Conservation (phyloP, 73 alveolate genomes). For the Symbiodinium pilosum region DNA sequence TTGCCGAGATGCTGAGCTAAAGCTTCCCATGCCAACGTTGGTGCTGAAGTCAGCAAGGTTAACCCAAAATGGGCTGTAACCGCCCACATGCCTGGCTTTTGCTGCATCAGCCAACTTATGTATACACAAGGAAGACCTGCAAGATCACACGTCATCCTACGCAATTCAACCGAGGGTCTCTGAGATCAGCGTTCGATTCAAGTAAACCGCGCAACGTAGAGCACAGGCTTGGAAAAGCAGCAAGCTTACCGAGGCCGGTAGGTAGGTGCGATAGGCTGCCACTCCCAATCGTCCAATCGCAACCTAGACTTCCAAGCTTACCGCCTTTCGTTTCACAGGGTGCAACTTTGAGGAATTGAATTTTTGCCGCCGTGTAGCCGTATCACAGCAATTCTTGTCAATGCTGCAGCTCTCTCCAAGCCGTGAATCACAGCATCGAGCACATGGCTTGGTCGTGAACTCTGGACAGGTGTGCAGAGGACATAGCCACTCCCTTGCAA, state of each 20-base stretch:
- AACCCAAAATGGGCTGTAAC: slow-evolving; percentile 89
- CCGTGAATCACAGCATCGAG: slow-evolving; percentile 34
- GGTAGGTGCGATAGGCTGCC: slow-evolving; percentile 54
- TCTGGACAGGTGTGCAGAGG: slow-evolving; percentile 19
- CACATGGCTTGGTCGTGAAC: slow-evolving; percentile 1
- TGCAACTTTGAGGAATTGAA: too few species aligned
- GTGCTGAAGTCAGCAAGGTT: not conserved
- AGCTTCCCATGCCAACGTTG: not conserved
- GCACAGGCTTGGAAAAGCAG: slow-evolving; percentile 76
- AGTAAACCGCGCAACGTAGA: slow-evolving; percentile 11
- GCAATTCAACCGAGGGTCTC: not conserved
- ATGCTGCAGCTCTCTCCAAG: not conserved
- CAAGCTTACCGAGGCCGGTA: slow-evolving; percentile 12
- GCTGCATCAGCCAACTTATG: not conserved
- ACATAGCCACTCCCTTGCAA: slow-evolving; percentile 52
- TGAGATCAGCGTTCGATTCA: slow-evolving; percentile 15
- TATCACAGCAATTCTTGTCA: slow-evolving; percentile 15
- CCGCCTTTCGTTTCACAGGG: too few species aligned
- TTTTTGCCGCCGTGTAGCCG: not conserved
- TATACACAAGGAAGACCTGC: not conserved
- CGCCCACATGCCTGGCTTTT: slow-evolving; percentile 46
- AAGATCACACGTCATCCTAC: too few species aligned
- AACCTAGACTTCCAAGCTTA: slow-evolving; percentile 20
- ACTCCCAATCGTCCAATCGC: slow-evolving; percentile 48
- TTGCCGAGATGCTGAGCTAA: not conserved